A percentile compares a stretch with the other conserved stretches of the same genome.
phyloP scores from a whole-genome alignment of 2,329 filamentous ascomycete species.

The Blastomyces gilchristii region DNA sequence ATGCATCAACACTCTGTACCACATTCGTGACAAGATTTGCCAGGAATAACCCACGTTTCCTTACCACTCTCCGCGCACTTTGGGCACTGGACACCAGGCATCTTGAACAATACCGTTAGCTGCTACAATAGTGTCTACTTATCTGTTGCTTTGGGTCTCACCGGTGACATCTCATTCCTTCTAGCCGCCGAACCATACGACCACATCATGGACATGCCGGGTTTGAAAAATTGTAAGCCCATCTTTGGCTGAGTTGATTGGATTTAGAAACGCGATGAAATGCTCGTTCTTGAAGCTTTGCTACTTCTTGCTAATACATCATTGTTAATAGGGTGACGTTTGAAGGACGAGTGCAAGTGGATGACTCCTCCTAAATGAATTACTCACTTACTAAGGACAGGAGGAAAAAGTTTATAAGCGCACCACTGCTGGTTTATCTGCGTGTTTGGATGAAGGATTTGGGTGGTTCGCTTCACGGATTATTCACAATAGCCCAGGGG shows the following conservation, averaged over 20 bases:
- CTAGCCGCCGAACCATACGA: background rate
- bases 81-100: conserved; percentile 38
- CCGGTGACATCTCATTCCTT: conserved; percentile 14
- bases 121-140: background rate
- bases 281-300: background rate
- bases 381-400: background rate
- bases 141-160: conserved; percentile 4
- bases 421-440: background rate
- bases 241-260: background rate
- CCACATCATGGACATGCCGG: background rate
- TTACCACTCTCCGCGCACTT: conserved; percentile 27
- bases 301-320: background rate
- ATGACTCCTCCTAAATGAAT: background rate
- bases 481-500: background rate
- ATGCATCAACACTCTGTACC: conserved; percentile 18
- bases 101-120: conserved; percentile 21
- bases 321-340: background rate
- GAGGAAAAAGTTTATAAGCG: background rate
- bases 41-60: conserved; percentile 38
- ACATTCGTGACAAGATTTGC: conserved; percentile 37
- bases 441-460: background rate
- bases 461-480: no score
- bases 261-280: background rate
- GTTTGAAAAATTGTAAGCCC: background rate
- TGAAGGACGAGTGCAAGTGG: background rate